Evolutionary conservation across 495 filamentous ascomycete species (phyloP), one percentile per base, ranked within the genome.

Genomic region (Cercophora newfieldiana): DNA sequence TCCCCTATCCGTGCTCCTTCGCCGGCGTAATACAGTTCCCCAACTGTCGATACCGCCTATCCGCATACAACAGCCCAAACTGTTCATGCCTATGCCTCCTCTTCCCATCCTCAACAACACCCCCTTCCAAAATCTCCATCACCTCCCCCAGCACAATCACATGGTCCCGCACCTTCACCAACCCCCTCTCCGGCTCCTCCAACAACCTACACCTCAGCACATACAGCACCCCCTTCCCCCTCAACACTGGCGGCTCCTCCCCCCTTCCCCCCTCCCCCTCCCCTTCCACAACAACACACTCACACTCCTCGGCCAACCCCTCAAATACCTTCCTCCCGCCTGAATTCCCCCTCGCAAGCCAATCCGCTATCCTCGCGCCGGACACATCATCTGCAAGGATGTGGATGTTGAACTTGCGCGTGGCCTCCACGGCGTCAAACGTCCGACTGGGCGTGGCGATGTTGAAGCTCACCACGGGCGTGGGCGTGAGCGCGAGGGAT

Each of bases 391-490:
- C 77, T 3, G 72, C 70, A 1, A 85, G 77, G 7, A 86, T 65
- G 72, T 85, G 83, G 21, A 85, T 77, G 47, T 83, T 81, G 66
- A 86, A 86, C 19, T 55, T 68, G 12, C 76, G 44, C 22, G 74
- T 77, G 6, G 69, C 61, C 14, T 64, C 65, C 3, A 96, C 81
- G 0, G 90, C 89, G 64, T 82, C 79, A 37, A 88, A 78, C 2
- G 91, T 96, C n/a, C 84, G 84, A 30, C 89, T 92, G 10, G 92
- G 91, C 6, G 83, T 78, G 24, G 83, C 83, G 64, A 96, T 83
- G 69, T 96, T 96, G 84, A 96, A 94, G 33, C 88, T 88, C 37
- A 95, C 83, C 26, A 89, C 81, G 0, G 92, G 91, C 3, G 78
- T 69, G 0, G 91, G 91, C 14, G 71, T 64, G 1, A 95, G 80